Conservation (phyloP, 257 asterid species). For the Buddleja alternifolia region DNA sequence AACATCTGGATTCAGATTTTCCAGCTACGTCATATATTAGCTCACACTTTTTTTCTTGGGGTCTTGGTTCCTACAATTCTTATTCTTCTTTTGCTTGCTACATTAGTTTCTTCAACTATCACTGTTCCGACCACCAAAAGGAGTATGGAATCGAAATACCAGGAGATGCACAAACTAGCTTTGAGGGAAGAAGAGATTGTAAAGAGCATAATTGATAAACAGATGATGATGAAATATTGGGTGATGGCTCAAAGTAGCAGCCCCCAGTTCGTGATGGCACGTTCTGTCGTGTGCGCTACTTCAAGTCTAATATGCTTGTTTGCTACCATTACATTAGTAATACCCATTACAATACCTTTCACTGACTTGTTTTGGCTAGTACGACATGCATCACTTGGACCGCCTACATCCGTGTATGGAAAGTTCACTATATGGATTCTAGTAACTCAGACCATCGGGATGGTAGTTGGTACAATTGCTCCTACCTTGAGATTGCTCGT, state of each 20-base stretch:
- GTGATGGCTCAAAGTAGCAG: conserved; percentile 36
- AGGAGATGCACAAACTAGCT: conserved; percentile 21
- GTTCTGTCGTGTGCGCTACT: conserved; percentile 17
- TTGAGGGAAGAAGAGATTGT: neutral
- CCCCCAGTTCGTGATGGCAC: conserved; percentile 40
- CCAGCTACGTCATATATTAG: neutral
- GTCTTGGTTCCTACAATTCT: neutral
- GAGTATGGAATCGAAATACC: conserved; percentile 22
- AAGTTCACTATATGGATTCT: conserved; percentile 24
- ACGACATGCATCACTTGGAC: neutral
- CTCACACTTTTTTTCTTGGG: no score
- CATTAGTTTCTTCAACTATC: conserved; percentile 14
- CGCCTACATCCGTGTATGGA: neutral
- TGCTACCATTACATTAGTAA: neutral
- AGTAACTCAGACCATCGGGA: conserved; percentile 13
- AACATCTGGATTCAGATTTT: conserved; percentile 13
- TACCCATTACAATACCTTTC: no score
- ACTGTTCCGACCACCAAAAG: conserved; percentile 27
- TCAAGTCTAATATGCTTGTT: conserved; percentile 13
- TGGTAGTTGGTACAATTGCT: conserved; percentile 30
- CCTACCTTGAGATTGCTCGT: conserved; percentile 28
- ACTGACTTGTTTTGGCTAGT: no score
- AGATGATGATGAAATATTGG: conserved; percentile 14
- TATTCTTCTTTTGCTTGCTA: neutral
- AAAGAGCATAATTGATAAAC: neutral